Evolutionary conservation across 2,329 filamentous ascomycete species (phyloP), one percentile per base, ranked within the genome.

Genomic region (Colletotrichum scovillei): DNA sequence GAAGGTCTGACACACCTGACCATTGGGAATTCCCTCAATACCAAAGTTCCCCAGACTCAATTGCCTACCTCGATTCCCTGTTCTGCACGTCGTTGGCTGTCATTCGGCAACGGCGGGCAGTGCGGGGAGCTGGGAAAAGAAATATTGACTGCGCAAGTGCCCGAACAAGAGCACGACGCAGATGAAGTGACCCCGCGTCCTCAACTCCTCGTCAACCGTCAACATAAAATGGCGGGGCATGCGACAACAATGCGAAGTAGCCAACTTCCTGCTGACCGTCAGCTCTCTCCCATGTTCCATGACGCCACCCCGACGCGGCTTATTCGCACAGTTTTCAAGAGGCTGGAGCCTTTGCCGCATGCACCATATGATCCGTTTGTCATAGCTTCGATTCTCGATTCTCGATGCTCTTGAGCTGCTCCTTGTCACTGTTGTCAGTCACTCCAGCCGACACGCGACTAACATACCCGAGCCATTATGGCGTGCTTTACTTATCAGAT

Each of bases 241-340:
- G 46, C 64, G 24, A 63, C 30, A 12, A 28, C 58, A 35, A 4
- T 42, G 58, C 1, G 22, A 22, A 55, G 11, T 46, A 11, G 38
- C 19, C 35, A 9, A 14, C 26, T 42, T 30, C 49, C 49, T 46
- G n/a, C 8, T 69, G 26, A 32, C 67, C 49, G 66, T 53, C 70
- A 38, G 42, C 46, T 49, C 35, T 22, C 46, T 55, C 53, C 66
- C 62, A 16, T 26, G 57, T 55, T 38, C 35, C 55, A 30, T 69
- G 59, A 30, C 49, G 70, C 53, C 66, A 60, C 59, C 59, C 5
- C 58, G 42, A 56, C 53, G 58, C 53, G 49, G 66, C 70, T 69
- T 53, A 60, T 59, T 63, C 30, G 59, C 35, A 53, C 42, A 56
- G 22, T n/a, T 38, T 49, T 7, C 60, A 65, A 65, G 70, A 5